Evolutionary conservation across 306 rosid species (phyloP).

Genomic region (Hylodesmum podocarpum): DNA sequence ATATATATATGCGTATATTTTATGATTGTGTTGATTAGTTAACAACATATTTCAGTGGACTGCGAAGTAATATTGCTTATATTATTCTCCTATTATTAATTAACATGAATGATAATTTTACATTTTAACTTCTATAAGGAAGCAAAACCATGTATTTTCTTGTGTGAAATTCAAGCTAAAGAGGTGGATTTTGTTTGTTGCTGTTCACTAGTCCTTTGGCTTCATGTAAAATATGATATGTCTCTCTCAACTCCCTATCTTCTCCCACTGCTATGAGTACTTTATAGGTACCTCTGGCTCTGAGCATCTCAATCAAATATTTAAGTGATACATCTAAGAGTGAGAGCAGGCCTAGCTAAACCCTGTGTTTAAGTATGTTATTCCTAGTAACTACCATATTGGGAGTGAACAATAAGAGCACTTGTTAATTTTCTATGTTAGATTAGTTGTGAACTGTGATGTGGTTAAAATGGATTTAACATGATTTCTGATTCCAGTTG

Average conservation of each 20-base stretch:
- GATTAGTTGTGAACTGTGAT: not conserved
- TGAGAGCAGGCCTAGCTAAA: not conserved
- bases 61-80: too few relatives aligned
- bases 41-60: too few relatives aligned
- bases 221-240: conserved; percentile 5
- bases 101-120: too few relatives aligned
- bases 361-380: not conserved
- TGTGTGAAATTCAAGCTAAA: not conserved
- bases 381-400: not conserved
- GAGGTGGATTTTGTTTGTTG: not conserved
- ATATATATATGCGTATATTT: too few relatives aligned
- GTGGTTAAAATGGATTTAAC: not conserved
- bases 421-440: not conserved
- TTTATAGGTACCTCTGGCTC: conserved; percentile 1
- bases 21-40: too few relatives aligned
- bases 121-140: too few relatives aligned
- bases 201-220: conserved; percentile 8
- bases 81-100: too few relatives aligned
- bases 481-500: not conserved
- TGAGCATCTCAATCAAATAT: conserved; percentile 1
- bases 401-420: conserved; percentile 4
- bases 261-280: conserved; percentile 13
- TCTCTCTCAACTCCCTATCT: conserved; percentile 15
- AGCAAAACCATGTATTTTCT: not conserved
- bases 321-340: not conserved